Evolutionary conservation across 805 yeast genomes (phyloP), one percentile per base, ranked within the genome.

Genomic region (Candida suzukii): DNA sequence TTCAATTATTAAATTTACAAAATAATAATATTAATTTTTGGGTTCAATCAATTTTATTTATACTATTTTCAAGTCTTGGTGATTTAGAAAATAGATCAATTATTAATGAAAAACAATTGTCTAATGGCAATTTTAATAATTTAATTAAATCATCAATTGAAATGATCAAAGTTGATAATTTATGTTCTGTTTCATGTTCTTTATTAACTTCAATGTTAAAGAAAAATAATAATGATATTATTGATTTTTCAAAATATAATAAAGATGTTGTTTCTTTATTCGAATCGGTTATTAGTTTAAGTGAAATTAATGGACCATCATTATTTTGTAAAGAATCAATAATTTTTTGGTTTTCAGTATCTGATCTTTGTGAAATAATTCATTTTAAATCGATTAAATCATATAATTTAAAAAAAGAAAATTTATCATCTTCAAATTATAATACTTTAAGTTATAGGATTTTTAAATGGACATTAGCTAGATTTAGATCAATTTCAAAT

Each of bases 251-350:
- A 17, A 32, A 40, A 7, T 29, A 58, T 2, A 83, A 78, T 40
- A 54, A 55, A 9, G 55, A 73, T 0, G 49, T 78, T 9, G 41
- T 62, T 4, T 72, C 66, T 35, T 75, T 73, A 45, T 56, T 79
- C 26, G 73, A 71, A 33, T 72, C 71, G 24, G 40, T 78, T 2
- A 59, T 74, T 37, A 83, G 79, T 29, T 53, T 73, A 6, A 61
- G 84, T 0, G 82, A 76, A 35, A 61, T 79, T 0, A 74, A 73
- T 54, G 91, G 91, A 0, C 91, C 93, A 2, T 52, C 59, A 1
- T 20, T 46, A 1, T 40, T 80, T 1, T 64, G 70, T 37, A 61
- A 70, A 34, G 75, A 70, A 37, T 62, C 83, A 3, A 58, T 76
- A 24, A 47, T 53, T 13, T 75, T 82, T 46, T 83, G 90, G 90